These are phyloP conservation scores for Hypericum androsaemum DNA, from an alignment of 345 rosid genomes.

Conservation along the genomic window DNA sequence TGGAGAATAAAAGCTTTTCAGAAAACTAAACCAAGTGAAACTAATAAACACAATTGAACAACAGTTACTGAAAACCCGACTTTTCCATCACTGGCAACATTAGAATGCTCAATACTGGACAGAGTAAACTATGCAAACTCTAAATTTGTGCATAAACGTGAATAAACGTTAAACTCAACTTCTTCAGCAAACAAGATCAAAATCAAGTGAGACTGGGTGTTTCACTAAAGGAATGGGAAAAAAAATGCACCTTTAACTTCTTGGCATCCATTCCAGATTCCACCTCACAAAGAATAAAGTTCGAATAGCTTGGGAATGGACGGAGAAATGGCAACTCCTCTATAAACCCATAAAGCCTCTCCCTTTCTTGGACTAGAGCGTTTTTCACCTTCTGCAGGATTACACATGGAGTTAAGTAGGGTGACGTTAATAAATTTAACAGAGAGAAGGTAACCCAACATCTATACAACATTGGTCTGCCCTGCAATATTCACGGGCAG, in stretches of 20 bases:
- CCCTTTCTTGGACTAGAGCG: conserved; percentile 59
- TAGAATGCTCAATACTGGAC: too few relatives aligned
- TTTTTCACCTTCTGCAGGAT: conserved; percentile 56
- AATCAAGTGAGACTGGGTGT: neutral
- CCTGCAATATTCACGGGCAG: too few relatives aligned
- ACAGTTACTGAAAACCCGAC: too few relatives aligned
- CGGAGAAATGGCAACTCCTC: conserved; percentile 66
- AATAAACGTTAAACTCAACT: too few relatives aligned
- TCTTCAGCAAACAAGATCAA: neutral
- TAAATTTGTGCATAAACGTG: too few relatives aligned
- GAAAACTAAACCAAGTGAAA: too few relatives aligned
- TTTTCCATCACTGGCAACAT: too few relatives aligned
- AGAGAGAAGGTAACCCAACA: neutral
- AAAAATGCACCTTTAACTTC: conserved; percentile 55
- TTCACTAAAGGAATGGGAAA: neutral
- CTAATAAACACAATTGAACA: too few relatives aligned
- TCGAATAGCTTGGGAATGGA: conserved; percentile 76
- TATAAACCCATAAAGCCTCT: conserved; percentile 60
- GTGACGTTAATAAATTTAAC: neutral
- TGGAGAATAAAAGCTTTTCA: too few relatives aligned
- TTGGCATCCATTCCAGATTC: conserved; percentile 72
- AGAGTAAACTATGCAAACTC: too few relatives aligned
- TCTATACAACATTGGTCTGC: neutral
- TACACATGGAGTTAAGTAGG: conserved; percentile 9
- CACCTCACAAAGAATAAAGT: conserved; percentile 84